Conservation (phyloP, 202 grass and related monocot species). For the Schoenoplectus triqueter region DNA sequence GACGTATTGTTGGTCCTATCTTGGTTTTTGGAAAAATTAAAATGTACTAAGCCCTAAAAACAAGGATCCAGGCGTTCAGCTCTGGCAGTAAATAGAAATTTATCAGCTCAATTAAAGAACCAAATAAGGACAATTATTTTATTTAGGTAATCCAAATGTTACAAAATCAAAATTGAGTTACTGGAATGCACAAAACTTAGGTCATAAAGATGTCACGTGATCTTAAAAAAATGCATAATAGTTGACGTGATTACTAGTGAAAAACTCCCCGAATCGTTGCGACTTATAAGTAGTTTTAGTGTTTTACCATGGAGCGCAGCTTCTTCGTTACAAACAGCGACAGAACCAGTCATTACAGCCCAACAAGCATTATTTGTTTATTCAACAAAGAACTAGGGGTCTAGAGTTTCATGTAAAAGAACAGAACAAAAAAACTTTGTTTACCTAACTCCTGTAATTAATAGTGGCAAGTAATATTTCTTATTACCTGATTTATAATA, state of each 20-base stretch:
- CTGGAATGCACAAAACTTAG: neutral
- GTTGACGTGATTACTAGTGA: neutral
- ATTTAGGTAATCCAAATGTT: constrained; percentile 6
- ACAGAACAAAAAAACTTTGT: constrained; percentile 3
- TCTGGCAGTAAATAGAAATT: neutral
- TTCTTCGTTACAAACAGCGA: neutral
- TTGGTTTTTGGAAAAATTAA: neutral
- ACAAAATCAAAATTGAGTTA: neutral
- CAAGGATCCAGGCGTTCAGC: neutral
- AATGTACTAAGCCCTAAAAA: neutral
- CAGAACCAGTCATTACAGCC: neutral
- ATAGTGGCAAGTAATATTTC: neutral
- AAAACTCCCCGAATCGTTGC: neutral
- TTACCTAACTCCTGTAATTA: neutral
- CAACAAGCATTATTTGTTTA: neutral
- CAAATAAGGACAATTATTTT: constrained; percentile 10
- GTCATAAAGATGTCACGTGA: neutral
- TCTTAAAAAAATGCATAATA: neutral
- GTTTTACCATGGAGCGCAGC: neutral
- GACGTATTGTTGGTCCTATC: neutral
- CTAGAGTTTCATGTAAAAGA: neutral
- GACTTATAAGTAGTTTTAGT: neutral
- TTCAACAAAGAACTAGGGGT: constrained; percentile 19
- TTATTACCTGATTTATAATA: neutral
- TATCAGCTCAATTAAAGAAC: neutral